A percentile compares a stretch with the other conserved stretches of the same genome.
phyloP scores from a whole-genome alignment of 495 filamentous ascomycete genomes.

The Xylaria sp. region DNA sequence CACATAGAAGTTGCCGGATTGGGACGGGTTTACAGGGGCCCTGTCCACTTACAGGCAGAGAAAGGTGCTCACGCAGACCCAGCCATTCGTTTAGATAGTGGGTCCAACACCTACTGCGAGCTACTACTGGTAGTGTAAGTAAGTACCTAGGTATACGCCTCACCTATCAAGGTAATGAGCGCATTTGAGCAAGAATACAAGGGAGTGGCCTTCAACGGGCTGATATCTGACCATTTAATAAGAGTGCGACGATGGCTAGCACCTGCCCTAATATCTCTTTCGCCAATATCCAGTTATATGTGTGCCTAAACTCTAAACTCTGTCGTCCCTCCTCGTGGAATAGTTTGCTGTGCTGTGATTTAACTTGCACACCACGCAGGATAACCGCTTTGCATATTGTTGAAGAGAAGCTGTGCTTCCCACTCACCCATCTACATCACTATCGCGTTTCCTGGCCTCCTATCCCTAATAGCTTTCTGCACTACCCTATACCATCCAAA shows the following conservation, averaged over 20 bases:
- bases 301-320: no score
- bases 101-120: background rate
- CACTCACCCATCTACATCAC: background rate
- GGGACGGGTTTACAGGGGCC: slow-evolving; percentile 12
- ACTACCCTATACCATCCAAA: background rate
- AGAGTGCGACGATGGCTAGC: background rate
- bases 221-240: slow-evolving; percentile 2
- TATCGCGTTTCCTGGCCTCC: background rate
- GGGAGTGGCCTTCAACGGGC: background rate
- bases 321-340: background rate
- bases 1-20: background rate
- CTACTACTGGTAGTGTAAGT: no score
- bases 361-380: background rate
- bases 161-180: slow-evolving; percentile 7
- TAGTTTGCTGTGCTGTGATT: no score
- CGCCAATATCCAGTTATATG: background rate
- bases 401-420: background rate
- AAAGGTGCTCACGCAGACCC: background rate
- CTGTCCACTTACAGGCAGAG: background rate
- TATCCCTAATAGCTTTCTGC: background rate
- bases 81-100: slow-evolving; percentile 1
- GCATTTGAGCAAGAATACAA: slow-evolving; percentile 25
- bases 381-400: background rate
- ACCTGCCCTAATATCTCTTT: background rate
- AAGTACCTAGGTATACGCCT: background rate